These are phyloP conservation scores for Aspergillus fischeri DNA, from an alignment of 2,329 filamentous ascomycete species.

Conservation along the genomic window DNA sequence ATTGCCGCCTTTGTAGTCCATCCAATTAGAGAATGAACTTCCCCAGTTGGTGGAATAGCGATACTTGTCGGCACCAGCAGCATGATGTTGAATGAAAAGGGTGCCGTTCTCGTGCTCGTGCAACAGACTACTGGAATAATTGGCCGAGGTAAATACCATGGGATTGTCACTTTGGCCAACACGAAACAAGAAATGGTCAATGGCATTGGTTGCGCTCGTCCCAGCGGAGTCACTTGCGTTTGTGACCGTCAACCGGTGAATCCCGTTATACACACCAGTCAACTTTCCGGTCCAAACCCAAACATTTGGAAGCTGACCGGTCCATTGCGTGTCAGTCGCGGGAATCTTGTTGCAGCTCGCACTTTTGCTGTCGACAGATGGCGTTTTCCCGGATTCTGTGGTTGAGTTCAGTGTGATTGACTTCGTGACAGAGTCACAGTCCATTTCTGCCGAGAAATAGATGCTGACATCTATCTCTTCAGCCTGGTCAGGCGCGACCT, in stretches of 20 bases:
- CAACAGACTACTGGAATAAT: conserved; percentile 56
- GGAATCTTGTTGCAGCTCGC: conserved; percentile 45
- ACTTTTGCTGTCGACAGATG: conserved; percentile 43
- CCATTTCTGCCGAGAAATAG: conserved; percentile 59
- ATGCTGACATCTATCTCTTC: conserved; percentile 51
- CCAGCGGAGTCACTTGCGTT: conserved; percentile 48
- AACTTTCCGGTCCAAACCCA: conserved; percentile 54
- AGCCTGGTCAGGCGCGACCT: conserved; percentile 33
- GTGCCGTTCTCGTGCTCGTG: conserved; percentile 39
- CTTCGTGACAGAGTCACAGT: conserved; percentile 53
- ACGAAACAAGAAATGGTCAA: conserved; percentile 61
- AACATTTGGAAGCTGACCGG: conserved; percentile 51
- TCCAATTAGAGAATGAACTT: conserved; percentile 57
- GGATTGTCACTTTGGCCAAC: conserved; percentile 57
- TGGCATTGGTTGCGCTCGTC: conserved; percentile 45
- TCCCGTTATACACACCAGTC: conserved; percentile 55
- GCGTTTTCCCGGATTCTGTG: conserved; percentile 44
- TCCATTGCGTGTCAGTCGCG: conserved; percentile 32
- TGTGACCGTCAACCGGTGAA: conserved; percentile 55
- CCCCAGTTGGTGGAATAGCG: conserved; percentile 62
- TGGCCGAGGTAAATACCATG: conserved; percentile 56
- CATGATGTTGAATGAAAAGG: conserved; percentile 54
- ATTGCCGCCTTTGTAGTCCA: conserved; percentile 51
- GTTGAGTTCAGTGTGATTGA: conserved; percentile 52
- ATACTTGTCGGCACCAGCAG: conserved; percentile 59